These are phyloP conservation scores for Chiua virens DNA, from an alignment of 768 basidiomycete species.

Conservation along the genomic window DNA sequence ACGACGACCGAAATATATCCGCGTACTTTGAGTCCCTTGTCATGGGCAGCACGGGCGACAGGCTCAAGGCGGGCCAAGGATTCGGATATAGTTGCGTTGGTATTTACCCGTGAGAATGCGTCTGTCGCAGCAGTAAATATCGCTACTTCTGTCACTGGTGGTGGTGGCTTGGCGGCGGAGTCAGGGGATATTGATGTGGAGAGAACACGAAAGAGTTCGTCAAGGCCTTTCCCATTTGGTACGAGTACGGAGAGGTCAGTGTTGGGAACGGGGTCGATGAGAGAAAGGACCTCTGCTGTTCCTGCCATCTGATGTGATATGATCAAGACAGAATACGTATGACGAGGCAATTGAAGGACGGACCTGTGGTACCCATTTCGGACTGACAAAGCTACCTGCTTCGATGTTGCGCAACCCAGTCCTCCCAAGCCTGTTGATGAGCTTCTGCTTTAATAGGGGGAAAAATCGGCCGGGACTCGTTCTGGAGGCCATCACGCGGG, in stretches of 20 bases:
- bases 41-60: conserved; percentile 61
- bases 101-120: conserved; percentile 81
- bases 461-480: conserved; percentile 73
- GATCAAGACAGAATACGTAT: background rate
- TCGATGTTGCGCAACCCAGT: conserved; percentile 76
- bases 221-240: conserved; percentile 77
- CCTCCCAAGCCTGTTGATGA: conserved; percentile 69
- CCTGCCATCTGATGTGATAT: conserved; percentile 76
- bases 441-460: conserved; percentile 73
- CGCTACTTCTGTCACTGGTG: conserved; percentile 78
- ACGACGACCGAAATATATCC: conserved; percentile 88
- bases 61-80: conserved; percentile 63
- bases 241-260: conserved; percentile 77
- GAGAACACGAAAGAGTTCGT: conserved; percentile 63
- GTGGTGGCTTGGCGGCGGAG: conserved; percentile 36
- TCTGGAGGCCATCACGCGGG: conserved; percentile 90
- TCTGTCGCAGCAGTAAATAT: conserved; percentile 91
- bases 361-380: conserved; percentile 91
- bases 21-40: conserved; percentile 65
- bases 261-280: conserved; percentile 51
- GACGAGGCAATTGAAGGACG: conserved; percentile 5
- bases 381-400: conserved; percentile 88
- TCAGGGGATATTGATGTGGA: conserved; percentile 22
- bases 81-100: conserved; percentile 71
- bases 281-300: conserved; percentile 69